Conservation (phyloP, 441 rosid species). For the Gossypium gossypioides region DNA sequence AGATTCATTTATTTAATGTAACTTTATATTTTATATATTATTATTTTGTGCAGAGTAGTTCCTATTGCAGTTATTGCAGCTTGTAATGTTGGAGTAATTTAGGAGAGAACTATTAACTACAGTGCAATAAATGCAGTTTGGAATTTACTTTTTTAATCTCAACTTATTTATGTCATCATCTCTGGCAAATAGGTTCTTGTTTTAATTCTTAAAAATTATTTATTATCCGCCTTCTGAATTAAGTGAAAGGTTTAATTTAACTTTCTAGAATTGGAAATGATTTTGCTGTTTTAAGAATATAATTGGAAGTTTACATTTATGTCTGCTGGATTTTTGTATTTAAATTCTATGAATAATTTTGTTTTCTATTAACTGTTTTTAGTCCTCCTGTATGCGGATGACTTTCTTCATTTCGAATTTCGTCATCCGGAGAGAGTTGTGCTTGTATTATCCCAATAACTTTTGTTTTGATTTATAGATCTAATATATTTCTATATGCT, state of each 20-base stretch:
- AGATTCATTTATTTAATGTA: background rate
- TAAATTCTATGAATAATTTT: background rate
- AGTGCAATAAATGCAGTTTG: conserved; percentile 11
- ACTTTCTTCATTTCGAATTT: background rate
- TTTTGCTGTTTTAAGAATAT: background rate
- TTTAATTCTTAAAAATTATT: background rate
- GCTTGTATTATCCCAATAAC: background rate
- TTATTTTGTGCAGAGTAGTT: background rate
- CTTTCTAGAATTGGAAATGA: background rate
- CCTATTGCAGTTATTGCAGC: background rate
- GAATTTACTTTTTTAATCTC: background rate
- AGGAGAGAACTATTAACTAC: background rate
- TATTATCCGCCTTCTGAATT: conserved; percentile 16
- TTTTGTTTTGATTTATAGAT: conserved; percentile 13
- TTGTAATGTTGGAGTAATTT: background rate
- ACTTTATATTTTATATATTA: background rate
- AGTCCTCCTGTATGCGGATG: conserved; percentile 10
- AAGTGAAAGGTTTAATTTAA: conserved; percentile 12
- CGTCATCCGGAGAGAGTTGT: background rate
- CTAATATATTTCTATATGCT: conserved; percentile 3
- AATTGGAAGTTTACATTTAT: background rate
- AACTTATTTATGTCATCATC: background rate
- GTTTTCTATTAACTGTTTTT: conserved; percentile 10
- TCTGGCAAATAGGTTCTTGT: background rate
- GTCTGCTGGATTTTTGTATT: conserved; percentile 3